A percentile compares a stretch with the other conserved stretches of the same genome.
These are phyloP conservation scores for Dunaliella primolecta DNA, from an alignment of 139 green algal species.

Conservation along the genomic window DNA sequence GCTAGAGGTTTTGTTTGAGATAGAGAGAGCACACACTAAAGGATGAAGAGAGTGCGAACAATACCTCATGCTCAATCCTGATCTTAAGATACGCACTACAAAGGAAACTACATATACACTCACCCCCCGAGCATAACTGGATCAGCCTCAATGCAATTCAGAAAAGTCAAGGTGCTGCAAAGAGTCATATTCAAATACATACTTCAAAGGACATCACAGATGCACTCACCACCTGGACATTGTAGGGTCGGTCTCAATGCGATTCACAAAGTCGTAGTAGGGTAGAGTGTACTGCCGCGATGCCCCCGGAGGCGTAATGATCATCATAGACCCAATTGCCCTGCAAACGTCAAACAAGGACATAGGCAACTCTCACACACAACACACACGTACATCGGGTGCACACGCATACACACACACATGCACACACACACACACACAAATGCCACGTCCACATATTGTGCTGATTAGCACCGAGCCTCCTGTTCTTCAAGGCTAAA, in stretches of 20 bases:
- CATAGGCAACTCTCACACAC: not conserved
- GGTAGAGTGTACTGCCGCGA: constrained; percentile 60
- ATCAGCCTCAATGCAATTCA: constrained; percentile 16
- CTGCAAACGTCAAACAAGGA: constrained; percentile 52
- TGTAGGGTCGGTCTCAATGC: constrained; percentile 16
- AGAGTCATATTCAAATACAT: not conserved
- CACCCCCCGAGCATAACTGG: constrained; percentile 15
- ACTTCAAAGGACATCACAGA: not conserved
- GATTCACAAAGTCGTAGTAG: constrained; percentile 41
- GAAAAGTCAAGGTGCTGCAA: no score
- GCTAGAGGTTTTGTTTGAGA: no score
- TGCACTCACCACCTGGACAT: constrained; percentile 16
- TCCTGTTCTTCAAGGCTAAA: no score
- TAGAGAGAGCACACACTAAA: not conserved
- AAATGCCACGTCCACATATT: not conserved
- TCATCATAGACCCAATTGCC: constrained; percentile 64
- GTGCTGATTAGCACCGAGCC: no score
- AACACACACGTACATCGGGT: not conserved
- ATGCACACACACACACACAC: not conserved
- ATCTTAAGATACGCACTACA: not conserved
- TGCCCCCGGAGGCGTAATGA: constrained; percentile 44
- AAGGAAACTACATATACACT: not conserved
- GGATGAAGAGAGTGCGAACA: not conserved
- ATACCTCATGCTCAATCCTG: not conserved
- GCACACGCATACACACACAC: not conserved